Conservation (phyloP, 768 basidiomycete species). For the Imleria badia region DNA sequence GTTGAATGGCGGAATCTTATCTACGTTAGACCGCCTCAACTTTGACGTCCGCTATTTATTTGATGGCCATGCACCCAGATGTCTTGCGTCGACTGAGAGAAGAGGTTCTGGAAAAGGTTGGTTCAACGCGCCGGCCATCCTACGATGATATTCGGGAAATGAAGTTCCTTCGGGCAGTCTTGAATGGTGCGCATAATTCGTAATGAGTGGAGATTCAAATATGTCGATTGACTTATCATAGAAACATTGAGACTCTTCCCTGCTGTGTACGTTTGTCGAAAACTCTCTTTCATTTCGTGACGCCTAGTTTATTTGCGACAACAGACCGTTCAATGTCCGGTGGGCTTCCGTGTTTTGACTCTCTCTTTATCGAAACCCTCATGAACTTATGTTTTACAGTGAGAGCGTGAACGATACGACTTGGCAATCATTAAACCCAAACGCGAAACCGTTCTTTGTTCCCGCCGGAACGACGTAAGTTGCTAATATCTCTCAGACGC, state of each 20-base stretch:
- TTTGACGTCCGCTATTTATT: slow-evolving; percentile 45
- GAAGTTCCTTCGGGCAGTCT: slow-evolving; percentile 44
- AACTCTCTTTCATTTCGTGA: background rate
- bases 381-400: slow-evolving; percentile 5
- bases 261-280: slow-evolving; percentile 25
- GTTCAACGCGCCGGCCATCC: slow-evolving; percentile 34
- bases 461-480: slow-evolving; percentile 24
- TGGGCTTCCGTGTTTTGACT: slow-evolving; percentile 8
- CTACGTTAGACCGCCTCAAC: slow-evolving; percentile 41
- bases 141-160: slow-evolving; percentile 43
- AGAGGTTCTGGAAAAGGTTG: slow-evolving; percentile 42
- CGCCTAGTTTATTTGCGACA: background rate
- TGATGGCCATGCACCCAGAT: slow-evolving; percentile 45
- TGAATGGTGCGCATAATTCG: slow-evolving; percentile 36
- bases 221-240: slow-evolving; percentile 4
- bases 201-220: too few species aligned
- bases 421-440: slow-evolving; percentile 22
- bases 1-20: background rate
- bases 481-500: background rate
- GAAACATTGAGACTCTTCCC: slow-evolving; percentile 36
- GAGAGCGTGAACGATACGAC: slow-evolving; percentile 24
- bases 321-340: slow-evolving; percentile 37
- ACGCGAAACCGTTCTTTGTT: slow-evolving; percentile 31
- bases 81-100: slow-evolving; percentile 40
- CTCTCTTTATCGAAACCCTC: background rate